Conservation (phyloP, 352 stramenopile species). For the Globisporangium paroecandrum region DNA sequence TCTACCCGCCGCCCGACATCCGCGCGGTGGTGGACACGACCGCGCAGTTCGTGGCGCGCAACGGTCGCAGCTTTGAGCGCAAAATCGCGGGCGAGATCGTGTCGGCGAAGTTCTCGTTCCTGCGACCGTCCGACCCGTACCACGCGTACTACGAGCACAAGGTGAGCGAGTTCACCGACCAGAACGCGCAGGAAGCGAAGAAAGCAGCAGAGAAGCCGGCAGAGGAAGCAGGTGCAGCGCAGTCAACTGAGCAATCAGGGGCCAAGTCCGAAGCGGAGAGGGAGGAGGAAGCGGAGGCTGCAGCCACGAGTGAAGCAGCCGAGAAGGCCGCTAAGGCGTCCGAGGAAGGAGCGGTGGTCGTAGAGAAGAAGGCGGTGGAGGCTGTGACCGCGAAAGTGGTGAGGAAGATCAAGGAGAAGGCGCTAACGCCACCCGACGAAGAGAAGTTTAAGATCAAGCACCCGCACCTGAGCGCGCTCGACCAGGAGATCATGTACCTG, state of each 20-base stretch:
- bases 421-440: conserved; percentile 53
- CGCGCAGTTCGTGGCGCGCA: conserved; percentile 97
- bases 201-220: conserved; percentile 17
- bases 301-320: conserved; percentile 20
- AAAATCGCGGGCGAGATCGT: conserved; percentile 95
- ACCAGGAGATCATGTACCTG: conserved; percentile 98
- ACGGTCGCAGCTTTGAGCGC: conserved; percentile 97
- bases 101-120: conserved; percentile 97
- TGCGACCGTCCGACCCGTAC: conserved; percentile 93
- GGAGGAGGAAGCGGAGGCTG: conserved; percentile 14
- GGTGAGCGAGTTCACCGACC: conserved; percentile 83
- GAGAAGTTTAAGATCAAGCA: conserved; percentile 89
- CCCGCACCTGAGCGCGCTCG: conserved; percentile 85
- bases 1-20: conserved; percentile 97
- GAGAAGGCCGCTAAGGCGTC: conserved; percentile 22
- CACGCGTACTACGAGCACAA: conserved; percentile 99
- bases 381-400: conserved; percentile 78
- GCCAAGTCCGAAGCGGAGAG: background rate
- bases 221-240: conserved; percentile 10
- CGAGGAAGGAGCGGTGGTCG: conserved; percentile 42
- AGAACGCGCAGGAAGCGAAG: conserved; percentile 25
- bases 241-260: conserved; percentile 15
- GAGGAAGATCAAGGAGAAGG: conserved; percentile 91
- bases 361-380: conserved; percentile 87
- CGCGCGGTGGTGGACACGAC: conserved; percentile 98